Evolutionary conservation across 2,329 filamentous ascomycete species (phyloP), one percentile per base, ranked within the genome.

Genomic region (Sporothrix schenckii): DNA sequence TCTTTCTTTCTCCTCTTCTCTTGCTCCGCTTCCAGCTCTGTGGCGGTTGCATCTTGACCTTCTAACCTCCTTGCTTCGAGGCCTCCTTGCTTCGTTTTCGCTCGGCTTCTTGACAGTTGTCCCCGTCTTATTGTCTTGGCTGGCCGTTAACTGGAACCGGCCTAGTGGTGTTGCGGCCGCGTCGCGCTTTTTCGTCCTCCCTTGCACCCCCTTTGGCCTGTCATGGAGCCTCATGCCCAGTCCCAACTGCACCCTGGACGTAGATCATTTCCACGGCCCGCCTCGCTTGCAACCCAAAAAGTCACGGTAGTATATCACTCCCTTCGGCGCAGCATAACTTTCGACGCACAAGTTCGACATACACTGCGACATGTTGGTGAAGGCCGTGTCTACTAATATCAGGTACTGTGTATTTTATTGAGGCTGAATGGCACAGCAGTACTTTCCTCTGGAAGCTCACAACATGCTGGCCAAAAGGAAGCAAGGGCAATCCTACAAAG

Each of bases 191-290:
- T 44, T 21, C 1, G 39, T 13, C 24, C 39, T 21, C 56, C 56
- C 56, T 61, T 61, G 56, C 34, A 44, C 19, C 19, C 34, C 56
- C 47, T 3, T 53, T 30, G 16, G 19, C 34, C 19, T 61, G 13
- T 14, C 34, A 47, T 54, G 34, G 61, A 66, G 61, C 44, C 56
- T 61, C 34, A 11, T 41, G 27, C n/a, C 69, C 69, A 68, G 68
- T 70, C 65, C 63, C 60, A 53, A 41, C 44, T 10, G 41, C 34
- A 70, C 61, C 69, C 69, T 65, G 66, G 56, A 30, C 66, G 69
- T 41, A 67, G 66, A 71, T 71, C 69, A 68, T 65, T 34, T 50
- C 39, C 49, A 39, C 69, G 69, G 65, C 65, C 69, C 65, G 65
- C 63, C 54, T 70, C 54, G 69, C 69, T 67, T 70, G 66, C 66